These are phyloP conservation scores for Phytophthora agathidicida DNA, from an alignment of 352 stramenopile genomes.

Conservation along the genomic window DNA sequence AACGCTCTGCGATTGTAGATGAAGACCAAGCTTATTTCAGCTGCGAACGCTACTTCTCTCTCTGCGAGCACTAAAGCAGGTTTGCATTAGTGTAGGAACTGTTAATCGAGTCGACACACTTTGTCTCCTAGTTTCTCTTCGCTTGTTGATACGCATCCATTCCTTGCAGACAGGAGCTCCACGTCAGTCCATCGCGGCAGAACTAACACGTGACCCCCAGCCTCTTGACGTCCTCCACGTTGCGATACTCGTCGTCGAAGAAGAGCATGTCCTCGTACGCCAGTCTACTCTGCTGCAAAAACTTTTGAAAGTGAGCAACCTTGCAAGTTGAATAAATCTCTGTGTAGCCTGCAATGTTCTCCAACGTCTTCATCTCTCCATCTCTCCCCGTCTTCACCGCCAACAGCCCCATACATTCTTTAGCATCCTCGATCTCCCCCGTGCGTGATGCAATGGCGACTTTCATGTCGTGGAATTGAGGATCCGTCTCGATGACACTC, in stretches of 20 bases:
- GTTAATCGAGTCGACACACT: background rate
- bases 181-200: slow-evolving; percentile 72
- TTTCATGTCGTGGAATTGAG: slow-evolving; percentile 65
- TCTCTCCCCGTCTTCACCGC: slow-evolving; percentile 29
- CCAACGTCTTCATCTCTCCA: slow-evolving; percentile 37
- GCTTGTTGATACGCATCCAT: slow-evolving; percentile 65
- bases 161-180: slow-evolving; percentile 59
- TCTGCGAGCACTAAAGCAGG: slow-evolving; percentile 26
- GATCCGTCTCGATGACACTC: slow-evolving; percentile 60
- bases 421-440: slow-evolving; percentile 69
- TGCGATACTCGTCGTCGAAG: slow-evolving; percentile 94
- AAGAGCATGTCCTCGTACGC: slow-evolving; percentile 96
- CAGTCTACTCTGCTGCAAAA: slow-evolving; percentile 87
- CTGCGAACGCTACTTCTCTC: slow-evolving; percentile 21
- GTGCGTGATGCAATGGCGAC: slow-evolving; percentile 70
- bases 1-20: slow-evolving; percentile 11
- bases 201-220: slow-evolving; percentile 83
- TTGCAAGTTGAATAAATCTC: slow-evolving; percentile 87
- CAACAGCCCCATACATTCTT: slow-evolving; percentile 72
- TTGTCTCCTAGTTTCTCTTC: slow-evolving; percentile 35
- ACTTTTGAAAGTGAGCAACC: slow-evolving; percentile 89
- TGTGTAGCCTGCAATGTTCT: slow-evolving; percentile 62
- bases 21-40: background rate
- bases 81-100: background rate
- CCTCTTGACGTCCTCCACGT: slow-evolving; percentile 65